Evolutionary conservation across 179 eudicot genomes (phyloP).

Genomic region (Monotropa hypopitys): DNA sequence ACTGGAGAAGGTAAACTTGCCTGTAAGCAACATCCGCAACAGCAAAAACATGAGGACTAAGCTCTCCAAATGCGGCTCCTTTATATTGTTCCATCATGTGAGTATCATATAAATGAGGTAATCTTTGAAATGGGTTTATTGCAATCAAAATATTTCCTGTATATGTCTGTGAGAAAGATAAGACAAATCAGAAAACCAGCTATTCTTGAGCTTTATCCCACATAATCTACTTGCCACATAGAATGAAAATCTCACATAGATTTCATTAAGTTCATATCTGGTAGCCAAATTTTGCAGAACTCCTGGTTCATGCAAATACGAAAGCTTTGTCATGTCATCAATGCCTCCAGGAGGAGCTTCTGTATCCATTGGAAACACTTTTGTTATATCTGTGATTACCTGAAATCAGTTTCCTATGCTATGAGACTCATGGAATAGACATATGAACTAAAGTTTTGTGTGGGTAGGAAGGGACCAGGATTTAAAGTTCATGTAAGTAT

Average conservation of each 20-base stretch:
- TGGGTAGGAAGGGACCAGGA: background rate
- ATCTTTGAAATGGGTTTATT: constrained; percentile 92
- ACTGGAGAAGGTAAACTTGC: too few relatives aligned
- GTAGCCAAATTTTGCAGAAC: constrained; percentile 77
- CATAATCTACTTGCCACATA: too few relatives aligned
- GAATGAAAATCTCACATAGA: constrained; percentile 91
- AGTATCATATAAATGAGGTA: constrained; percentile 76
- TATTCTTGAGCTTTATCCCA: too few relatives aligned
- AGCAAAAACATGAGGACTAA: constrained; percentile 99
- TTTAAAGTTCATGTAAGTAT: background rate
- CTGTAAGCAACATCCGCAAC: constrained; percentile 95
- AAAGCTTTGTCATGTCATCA: constrained; percentile 94
- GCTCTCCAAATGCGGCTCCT: constrained; percentile 87
- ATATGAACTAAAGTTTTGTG: background rate
- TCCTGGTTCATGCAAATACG: constrained; percentile 96
- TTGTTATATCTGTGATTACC: constrained; percentile 54
- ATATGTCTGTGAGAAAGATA: constrained; percentile 94
- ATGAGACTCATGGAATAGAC: constrained; percentile 4
- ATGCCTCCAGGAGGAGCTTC: constrained; percentile 90
- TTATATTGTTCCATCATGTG: constrained; percentile 99
- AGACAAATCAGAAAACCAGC: too few relatives aligned
- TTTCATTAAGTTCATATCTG: constrained; percentile 76
- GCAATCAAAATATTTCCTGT: constrained; percentile 95
- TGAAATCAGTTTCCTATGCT: constrained; percentile 10
- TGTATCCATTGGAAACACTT: constrained; percentile 64